A percentile compares a stretch with the other conserved stretches of the same genome.
phyloP scores from a whole-genome alignment of 495 filamentous ascomycete genomes.

The Penicillium parvum region DNA sequence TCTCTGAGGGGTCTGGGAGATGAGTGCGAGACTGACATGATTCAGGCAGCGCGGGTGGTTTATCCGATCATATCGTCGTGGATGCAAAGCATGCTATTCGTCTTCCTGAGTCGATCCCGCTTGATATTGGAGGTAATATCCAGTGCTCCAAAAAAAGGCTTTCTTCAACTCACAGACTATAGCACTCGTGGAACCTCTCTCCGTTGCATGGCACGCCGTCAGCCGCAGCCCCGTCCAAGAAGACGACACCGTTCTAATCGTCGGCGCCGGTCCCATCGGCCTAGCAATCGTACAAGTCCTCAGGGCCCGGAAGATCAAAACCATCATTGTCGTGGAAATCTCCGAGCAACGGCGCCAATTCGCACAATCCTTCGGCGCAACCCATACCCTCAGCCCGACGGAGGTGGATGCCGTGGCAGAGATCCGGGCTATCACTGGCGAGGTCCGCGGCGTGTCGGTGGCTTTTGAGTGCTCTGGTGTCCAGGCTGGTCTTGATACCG shows the following conservation, averaged over 20 bases:
- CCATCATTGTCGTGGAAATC: slow-evolving; percentile 49
- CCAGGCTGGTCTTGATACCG: slow-evolving; percentile 27
- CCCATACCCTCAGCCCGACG: slow-evolving; percentile 17
- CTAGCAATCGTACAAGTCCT: slow-evolving; percentile 58
- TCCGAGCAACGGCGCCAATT: slow-evolving; percentile 15
- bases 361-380: slow-evolving; percentile 20
- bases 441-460: slow-evolving; percentile 13
- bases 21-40: background rate
- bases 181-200: slow-evolving; percentile 50
- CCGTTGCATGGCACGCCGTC: slow-evolving; percentile 66
- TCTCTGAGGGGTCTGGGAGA: background rate
- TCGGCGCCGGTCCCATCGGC: slow-evolving; percentile 62
- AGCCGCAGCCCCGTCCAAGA: slow-evolving; percentile 47
- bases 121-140: slow-evolving; percentile 27
- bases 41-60: slow-evolving; percentile 42
- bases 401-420: slow-evolving; percentile 17
- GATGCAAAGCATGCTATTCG: slow-evolving; percentile 22
- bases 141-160: background rate
- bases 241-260: slow-evolving; percentile 47
- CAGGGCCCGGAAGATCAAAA: slow-evolving; percentile 41
- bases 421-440: slow-evolving; percentile 15
- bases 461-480: slow-evolving; percentile 30
- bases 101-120: slow-evolving; percentile 21
- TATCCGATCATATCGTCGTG: slow-evolving; percentile 54
- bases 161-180: background rate